Evolutionary conservation across 257 asterid genomes (phyloP), one percentile per base, ranked within the genome.

Genomic region (Cynanchum wilfordii): DNA sequence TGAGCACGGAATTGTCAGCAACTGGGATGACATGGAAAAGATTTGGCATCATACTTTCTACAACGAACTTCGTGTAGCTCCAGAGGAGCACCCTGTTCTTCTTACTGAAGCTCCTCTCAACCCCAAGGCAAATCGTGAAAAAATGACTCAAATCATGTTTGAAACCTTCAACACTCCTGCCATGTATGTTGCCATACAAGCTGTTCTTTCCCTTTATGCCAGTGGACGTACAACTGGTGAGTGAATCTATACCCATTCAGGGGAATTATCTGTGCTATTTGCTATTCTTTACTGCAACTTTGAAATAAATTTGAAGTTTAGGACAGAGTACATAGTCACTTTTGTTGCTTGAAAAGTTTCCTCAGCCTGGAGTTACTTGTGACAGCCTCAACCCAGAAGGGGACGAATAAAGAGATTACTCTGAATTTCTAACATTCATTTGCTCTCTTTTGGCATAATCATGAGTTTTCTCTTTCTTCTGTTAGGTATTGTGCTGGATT

Each of bases 121-220:
- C 71, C 72, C 57, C 10, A 73, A 73, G 77, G 77, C 77, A 17
- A 73, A 65, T 65, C 42, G 72, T 16, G 66, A 73, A 45, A 65
- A 73, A 47, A 73, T 73, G 77, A 73, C 57, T 13, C 80, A 78
- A 69, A 77, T 78, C 73, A 84, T 84, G 90, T 84, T 84, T 54
- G 88, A 84, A 75, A 84, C 88, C 64, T 86, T 86, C 70, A 86
- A 86, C 54, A 67, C 86, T 72, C 90, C 90, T 38, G 90, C 88
- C n/a, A 86, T 82, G 88, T 82, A 86, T 78, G 88, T 86, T 19
- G 88, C 90, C 74, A 86, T 86, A 71, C 90, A 86, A 76, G 91
- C 91, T 8, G 85, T 81, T 50, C 82, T 81, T 36, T 81, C 85
- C 56, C 80, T 81, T 15, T 81, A 81, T 38, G 82, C 85, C 76